Evolutionary conservation across 73 alveolate genomes (phyloP).

Genomic region (Paramecium tetraurelia): DNA sequence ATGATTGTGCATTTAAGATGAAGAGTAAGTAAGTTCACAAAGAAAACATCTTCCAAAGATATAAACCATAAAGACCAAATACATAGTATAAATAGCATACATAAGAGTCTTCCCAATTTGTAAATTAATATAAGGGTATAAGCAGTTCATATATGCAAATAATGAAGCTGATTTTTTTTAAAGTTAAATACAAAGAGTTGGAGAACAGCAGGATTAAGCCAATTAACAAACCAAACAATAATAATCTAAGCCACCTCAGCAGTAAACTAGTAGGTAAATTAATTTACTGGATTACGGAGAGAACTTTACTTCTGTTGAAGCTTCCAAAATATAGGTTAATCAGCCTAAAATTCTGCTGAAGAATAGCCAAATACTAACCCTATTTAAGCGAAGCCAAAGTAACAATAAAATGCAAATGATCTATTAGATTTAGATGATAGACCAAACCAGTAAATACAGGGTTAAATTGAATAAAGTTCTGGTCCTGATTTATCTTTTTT

Average conservation of each 20-base stretch:
- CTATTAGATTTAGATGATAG: constrained; percentile 28
- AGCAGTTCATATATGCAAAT: constrained; percentile 34
- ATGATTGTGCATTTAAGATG: constrained; percentile 29
- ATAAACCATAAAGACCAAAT: not conserved
- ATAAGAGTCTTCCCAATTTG: not conserved
- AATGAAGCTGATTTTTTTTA: not conserved
- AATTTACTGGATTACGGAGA: not conserved
- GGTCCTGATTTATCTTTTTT: not conserved
- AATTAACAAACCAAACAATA: not conserved
- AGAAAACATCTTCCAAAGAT: constrained; percentile 16
- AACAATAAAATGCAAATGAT: not conserved
- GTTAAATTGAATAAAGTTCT: not conserved
- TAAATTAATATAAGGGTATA: not conserved
- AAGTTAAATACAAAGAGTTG: not conserved
- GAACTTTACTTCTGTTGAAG: not conserved
- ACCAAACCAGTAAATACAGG: not conserved
- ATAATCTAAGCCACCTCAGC: not conserved
- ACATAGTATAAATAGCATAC: not conserved
- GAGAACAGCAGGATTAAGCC: not conserved
- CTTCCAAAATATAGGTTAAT: not conserved
- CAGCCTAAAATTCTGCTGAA: not conserved
- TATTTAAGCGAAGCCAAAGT: not conserved
- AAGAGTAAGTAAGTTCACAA: constrained; percentile 14
- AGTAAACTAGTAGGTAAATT: not conserved
- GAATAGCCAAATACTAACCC: not conserved